These are phyloP conservation scores for Lipomyces oligophaga DNA, from an alignment of 805 yeast genomes.

Conservation along the genomic window DNA sequence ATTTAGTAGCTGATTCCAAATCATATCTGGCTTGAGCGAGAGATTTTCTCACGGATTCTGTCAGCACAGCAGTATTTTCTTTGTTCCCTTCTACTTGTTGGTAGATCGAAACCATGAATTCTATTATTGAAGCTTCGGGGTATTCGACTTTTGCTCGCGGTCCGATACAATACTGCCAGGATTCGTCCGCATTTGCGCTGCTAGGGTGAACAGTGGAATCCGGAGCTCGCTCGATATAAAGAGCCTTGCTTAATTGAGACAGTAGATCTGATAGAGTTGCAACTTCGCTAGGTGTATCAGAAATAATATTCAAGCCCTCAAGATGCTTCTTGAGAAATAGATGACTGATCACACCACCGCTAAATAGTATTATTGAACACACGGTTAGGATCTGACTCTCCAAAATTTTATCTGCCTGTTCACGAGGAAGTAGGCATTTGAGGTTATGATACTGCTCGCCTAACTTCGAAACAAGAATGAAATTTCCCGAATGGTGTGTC, in stretches of 20 bases:
- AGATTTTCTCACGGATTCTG: too few relatives aligned
- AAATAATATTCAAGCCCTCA: conserved; percentile 11
- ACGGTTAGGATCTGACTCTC: conserved; percentile 11
- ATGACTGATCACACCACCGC: conserved; percentile 14
- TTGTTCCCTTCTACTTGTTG: too few relatives aligned
- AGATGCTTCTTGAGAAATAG: conserved; percentile 16
- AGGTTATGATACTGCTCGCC: conserved; percentile 9
- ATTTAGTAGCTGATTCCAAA: too few relatives aligned
- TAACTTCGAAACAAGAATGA: conserved; percentile 8
- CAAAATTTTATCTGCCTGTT: conserved; percentile 13
- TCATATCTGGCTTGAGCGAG: too few relatives aligned
- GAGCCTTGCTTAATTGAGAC: conserved; percentile 14
- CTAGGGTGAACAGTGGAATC: conserved; percentile 1
- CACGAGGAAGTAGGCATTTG: conserved; percentile 4
- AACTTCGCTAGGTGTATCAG: conserved; percentile 17
- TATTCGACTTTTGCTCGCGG: conserved; percentile 24
- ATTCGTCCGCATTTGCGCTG: conserved; percentile 9
- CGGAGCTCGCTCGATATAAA: conserved; percentile 20
- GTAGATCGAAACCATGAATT: conserved; percentile 16
- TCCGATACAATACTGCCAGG: conserved; percentile 20
- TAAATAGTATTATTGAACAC: conserved; percentile 12
- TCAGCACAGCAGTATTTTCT: too few relatives aligned
- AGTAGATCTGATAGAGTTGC: conserved; percentile 16
- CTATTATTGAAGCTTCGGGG: conserved; percentile 12
- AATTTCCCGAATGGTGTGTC: conserved; percentile 2